Evolutionary conservation across 495 filamentous ascomycete species (phyloP), one percentile per base, ranked within the genome.

Genomic region (Annulohypoxylon moriforme): DNA sequence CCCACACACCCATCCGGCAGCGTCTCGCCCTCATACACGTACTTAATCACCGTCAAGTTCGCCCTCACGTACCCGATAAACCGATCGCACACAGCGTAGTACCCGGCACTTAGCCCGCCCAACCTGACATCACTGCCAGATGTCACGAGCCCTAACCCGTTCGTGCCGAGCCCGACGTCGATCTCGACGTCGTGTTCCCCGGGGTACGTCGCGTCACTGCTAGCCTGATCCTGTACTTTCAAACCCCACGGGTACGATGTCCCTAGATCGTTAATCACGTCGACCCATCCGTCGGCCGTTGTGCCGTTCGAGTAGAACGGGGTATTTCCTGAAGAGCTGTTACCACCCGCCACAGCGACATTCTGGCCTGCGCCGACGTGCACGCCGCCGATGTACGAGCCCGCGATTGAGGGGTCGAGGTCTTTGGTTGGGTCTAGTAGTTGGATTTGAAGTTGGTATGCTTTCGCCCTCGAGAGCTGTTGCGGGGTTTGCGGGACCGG

Each of bases 261-360:
- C 24, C 71, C 67, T 11, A 74, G 53, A 29, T 71, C 56, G 38
- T 61, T 71, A n/a, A 75, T 47, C 29, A 71, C 69, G 14, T 38
- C 49, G 44, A 14, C 22, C 34, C 40, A 27, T 3, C 53, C 60
- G 38, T 25, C 25, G 10, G 27, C 38, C 8, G 40, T 1, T 0
- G 64, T 75, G 31, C 68, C 72, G 66, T 78, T 78, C 13, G 50
- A 64, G 70, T 72, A 79, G 67, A 73, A 72, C 0, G 69, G 69
- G 7, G 40, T 44, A 4, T 4, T n/a, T 11, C 36, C 36, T 4
- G 40, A 8, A 3, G n/a, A 4, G 27, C 5, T 13, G 13, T 10
- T 5, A 22, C 46, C 27, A 0, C 20, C 24, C 7, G 70, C 57
- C 7, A 73, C 49, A 44, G 67, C 77, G 44, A 61, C 57, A 58